Conservation (phyloP, 1,139 yeast genomes). For the Zygotorulaspora mrakii region DNA sequence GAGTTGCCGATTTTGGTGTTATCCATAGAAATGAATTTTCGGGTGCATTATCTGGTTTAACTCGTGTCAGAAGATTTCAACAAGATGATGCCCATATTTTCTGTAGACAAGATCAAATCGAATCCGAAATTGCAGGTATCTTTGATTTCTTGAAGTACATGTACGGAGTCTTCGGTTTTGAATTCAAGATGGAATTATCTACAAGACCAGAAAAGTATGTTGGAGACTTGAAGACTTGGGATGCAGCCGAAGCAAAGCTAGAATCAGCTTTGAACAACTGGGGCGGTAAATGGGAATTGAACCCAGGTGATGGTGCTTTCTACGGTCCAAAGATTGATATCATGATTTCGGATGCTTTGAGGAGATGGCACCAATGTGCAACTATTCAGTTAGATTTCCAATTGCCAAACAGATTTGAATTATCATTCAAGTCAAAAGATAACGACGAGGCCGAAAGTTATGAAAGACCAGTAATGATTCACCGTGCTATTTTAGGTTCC, state of each 20-base stretch:
- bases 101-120: conserved; percentile 87
- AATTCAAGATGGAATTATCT: conserved; percentile 83
- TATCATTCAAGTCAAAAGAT: conserved; percentile 77
- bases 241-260: conserved; percentile 75
- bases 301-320: conserved; percentile 97
- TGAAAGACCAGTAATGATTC: conserved; percentile 93
- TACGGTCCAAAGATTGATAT: conserved; percentile 98
- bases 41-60: conserved; percentile 85
- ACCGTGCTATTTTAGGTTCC: conserved; percentile 95
- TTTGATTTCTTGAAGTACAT: conserved; percentile 75
- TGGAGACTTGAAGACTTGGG: conserved; percentile 86
- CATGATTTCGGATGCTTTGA: conserved; percentile 83
- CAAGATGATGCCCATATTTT: conserved; percentile 98
- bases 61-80: conserved; percentile 96
- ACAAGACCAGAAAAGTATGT: conserved; percentile 93
- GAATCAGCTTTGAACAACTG: conserved; percentile 70
- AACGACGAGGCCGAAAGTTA: conserved; percentile 40
- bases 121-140: conserved; percentile 70
- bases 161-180: conserved; percentile 83
- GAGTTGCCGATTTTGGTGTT: conserved; percentile 95
- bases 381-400: conserved; percentile 98
- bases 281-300: conserved; percentile 83
- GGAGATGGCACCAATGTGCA: conserved; percentile 97
- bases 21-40: conserved; percentile 93
- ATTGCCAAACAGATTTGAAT: conserved; percentile 84